Base-by-base conservation (phyloP, 768 basidiomycete genomes). In the Filobasidium wieringae region DNA sequence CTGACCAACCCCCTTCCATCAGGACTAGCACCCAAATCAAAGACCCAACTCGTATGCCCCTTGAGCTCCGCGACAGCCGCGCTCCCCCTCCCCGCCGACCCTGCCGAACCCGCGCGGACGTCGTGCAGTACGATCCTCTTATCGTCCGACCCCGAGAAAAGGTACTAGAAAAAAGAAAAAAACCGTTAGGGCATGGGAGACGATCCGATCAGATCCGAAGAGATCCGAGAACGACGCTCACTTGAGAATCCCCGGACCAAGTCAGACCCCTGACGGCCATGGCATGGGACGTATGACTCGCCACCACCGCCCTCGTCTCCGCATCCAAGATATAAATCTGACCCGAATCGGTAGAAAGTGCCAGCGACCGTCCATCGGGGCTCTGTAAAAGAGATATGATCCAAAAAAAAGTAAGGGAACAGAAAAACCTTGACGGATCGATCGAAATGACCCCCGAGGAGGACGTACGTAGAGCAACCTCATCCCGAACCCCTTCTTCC, bases 41-140 rank as follows among this genome's bases (percentile, higher is more conserved):
- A 78, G 1, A 89, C 87, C 90, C 92, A 93, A 9, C 89, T 91
- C 0, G 87, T 80, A 71, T 96, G 91, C 0, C 91, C 91, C 5
- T 82, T 80, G 63, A 96, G 77, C 9, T 88, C 83, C 14, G 91
- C 88, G 19, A 92, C 88, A 1, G 85, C 84, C 37, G 86, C 85
- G 19, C 80, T 80, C 5, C 88, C 84, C 41, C 78, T 76, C 58
- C 79, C 79, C 17, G 80, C 77, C 5, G 80, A 65, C 0, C 84
- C 77, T 24, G 62, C 60, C 5, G 68, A 67, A 11, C 70, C 67
- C 4, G 72, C 69, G 55, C 91, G 84, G 15, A 91, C 86, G 68
- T 96, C 91, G 72, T 93, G 88, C 49, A 93, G 74, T 53, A 89
- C 84, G 58, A 96, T 83, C 17, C 87, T 82, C 72, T 88, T 89